Evolutionary conservation across 1,284 basidiomycete genomes (phyloP).

Genomic region (Leccinum solheimii): DNA sequence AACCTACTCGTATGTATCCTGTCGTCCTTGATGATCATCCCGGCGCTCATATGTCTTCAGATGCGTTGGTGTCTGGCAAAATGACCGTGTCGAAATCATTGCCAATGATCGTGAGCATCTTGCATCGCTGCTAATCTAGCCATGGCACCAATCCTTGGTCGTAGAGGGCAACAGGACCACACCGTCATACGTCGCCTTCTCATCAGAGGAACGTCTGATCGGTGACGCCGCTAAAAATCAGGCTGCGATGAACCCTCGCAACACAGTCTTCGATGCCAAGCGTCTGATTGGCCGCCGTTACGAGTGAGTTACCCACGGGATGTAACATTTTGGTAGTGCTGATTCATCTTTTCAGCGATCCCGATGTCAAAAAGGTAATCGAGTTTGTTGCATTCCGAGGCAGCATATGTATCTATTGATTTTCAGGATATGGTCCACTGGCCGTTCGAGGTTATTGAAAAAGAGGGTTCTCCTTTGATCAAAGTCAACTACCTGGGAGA

Average conservation of each 20-base stretch:
- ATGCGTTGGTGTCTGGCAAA: slow-evolving; percentile 97
- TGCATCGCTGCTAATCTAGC: slow-evolving; percentile 2
- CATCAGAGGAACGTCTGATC: slow-evolving; percentile 95
- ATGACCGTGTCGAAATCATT: slow-evolving; percentile 98
- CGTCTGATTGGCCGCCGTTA: slow-evolving; percentile 96
- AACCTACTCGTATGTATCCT: slow-evolving; percentile 76
- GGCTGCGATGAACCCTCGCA: slow-evolving; percentile 93
- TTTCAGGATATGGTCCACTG: slow-evolving; percentile 83
- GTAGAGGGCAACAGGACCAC: slow-evolving; percentile 98
- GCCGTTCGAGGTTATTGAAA: slow-evolving; percentile 94
- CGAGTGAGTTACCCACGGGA: slow-evolving; percentile 57
- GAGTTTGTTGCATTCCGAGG: background rate
- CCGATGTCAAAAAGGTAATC: slow-evolving; percentile 80
- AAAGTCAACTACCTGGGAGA: slow-evolving; percentile 93
- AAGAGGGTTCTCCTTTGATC: slow-evolving; percentile 94
- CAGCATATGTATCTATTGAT: slow-evolving; percentile 8
- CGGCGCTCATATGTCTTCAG: slow-evolving; percentile 41
- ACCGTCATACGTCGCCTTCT: slow-evolving; percentile 99
- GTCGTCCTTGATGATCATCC: slow-evolving; percentile 1
- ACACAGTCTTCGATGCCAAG: slow-evolving; percentile 97
- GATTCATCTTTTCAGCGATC: slow-evolving; percentile 53
- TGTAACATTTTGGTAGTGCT: slow-evolving; percentile 9
- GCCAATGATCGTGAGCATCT: slow-evolving; percentile 84
- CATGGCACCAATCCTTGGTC: slow-evolving; percentile 8
- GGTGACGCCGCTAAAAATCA: slow-evolving; percentile 99